These are phyloP conservation scores for Aspergillus bertholletiae DNA, from an alignment of 495 filamentous ascomycete genomes.

Conservation along the genomic window DNA sequence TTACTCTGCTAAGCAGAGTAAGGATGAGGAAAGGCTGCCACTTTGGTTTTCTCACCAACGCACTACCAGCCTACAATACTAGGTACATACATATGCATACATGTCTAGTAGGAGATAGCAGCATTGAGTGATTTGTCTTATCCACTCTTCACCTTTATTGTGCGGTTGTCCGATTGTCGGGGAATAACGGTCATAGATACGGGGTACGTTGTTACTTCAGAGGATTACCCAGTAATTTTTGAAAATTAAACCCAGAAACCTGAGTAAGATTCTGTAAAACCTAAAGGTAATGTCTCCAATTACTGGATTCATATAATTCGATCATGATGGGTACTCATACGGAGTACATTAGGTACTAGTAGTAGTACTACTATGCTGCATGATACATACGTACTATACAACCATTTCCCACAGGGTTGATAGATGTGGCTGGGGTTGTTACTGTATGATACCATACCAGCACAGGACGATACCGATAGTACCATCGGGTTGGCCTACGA, in stretches of 20 bases:
- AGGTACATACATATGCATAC: neutral
- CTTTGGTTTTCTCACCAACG: constrained; percentile 4
- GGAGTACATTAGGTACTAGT: too few relatives aligned
- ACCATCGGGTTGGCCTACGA: constrained; percentile 1
- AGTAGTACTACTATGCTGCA: too few relatives aligned
- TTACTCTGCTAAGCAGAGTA: neutral
- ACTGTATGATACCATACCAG: constrained; percentile 12
- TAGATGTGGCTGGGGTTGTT: neutral
- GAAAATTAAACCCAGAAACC: neutral
- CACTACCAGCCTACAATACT: neutral
- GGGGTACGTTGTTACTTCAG: too few relatives aligned
- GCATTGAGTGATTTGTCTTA: neutral
- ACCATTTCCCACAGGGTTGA: neutral
- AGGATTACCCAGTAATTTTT: neutral
- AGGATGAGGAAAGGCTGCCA: constrained; percentile 15
- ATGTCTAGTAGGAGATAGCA: neutral
- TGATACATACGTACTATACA: neutral
- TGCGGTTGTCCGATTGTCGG: neutral
- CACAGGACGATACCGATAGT: constrained; percentile 3
- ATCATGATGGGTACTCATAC: too few relatives aligned
- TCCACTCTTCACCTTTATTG: neutral
- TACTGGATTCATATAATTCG: too few relatives aligned
- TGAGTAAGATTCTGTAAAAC: neutral
- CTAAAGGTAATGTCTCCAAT: too few relatives aligned
- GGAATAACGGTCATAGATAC: too few relatives aligned